Base-by-base conservation (phyloP, 2,329 filamentous ascomycete species). In the Diplocarpon mali region DNA sequence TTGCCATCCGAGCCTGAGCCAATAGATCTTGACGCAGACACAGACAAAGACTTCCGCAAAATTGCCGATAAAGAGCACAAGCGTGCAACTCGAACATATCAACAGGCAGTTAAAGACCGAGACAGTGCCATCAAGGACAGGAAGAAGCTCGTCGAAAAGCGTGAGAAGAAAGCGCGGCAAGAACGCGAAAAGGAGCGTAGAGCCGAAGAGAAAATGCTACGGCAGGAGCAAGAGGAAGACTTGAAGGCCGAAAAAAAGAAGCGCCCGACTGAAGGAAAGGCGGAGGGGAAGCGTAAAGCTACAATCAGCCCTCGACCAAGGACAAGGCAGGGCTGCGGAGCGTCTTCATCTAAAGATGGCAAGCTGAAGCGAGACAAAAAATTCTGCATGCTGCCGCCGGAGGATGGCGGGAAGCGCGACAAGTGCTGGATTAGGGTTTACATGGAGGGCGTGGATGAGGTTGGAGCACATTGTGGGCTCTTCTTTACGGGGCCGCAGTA, bases 401-500 rank as follows among this genome's bases (percentile, higher is more conserved):
- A 68, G 45, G 65, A 62, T 36, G 61, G 69, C 42, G 78, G 77
- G 6, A 67, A 69, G 48, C 66, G 70, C 35, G 86, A 94, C 60
- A 67, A 73, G 4, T 76, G 80, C 13, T 95, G 89, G 88, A 68
- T 88, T 1, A 71, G 80, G 36, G 75, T 95, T 2, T 80, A 79
- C 56, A 92, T 95, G 84, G 74, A 82, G 46, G 80, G 78, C 42
- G 78, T 92, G 49, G 88, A 94, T 59, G 85, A 94, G 63, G 83
- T 94, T 1, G 80, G 77, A 6, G 89, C 88, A 9, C 88, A 94
- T 61, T 90, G 85, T 50, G 81, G 83, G 0, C 67, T 95, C 41
- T 95, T 94, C 65, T 76, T 85, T 11, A 65, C 78, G 0, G 80
- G 82, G 6, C 71, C 78, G 48, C 80, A 85, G 46, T 90, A 92